A percentile compares a stretch with the other conserved stretches of the same genome.
Evolutionary conservation across 169 alveolate species (phyloP).

Genomic region (Cryptosporidium canis): DNA sequence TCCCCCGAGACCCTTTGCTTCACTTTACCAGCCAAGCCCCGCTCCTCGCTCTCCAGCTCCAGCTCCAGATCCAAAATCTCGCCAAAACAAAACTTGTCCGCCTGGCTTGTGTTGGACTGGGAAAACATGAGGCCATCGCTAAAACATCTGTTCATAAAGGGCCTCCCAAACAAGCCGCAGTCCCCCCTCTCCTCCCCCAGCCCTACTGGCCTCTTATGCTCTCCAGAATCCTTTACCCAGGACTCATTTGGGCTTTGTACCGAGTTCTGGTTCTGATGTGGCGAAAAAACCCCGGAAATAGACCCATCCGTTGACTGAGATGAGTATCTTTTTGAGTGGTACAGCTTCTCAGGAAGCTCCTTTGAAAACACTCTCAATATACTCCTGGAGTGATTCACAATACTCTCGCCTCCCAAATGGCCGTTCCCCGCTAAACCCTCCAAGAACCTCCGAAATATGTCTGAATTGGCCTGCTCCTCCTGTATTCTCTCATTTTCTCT

Average conservation of each 20-base stretch:
- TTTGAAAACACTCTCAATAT: slow-evolving; percentile 27
- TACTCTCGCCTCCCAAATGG: slow-evolving; percentile 39
- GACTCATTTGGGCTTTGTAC: background rate
- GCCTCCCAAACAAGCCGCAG: background rate
- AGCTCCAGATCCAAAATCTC: slow-evolving; percentile 23
- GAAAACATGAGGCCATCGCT: slow-evolving; percentile 30
- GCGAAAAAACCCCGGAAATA: slow-evolving; percentile 18
- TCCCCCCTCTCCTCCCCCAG: background rate
- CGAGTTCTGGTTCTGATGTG: background rate
- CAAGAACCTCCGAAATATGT: slow-evolving; percentile 22
- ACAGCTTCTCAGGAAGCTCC: slow-evolving; percentile 50
- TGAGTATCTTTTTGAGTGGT: slow-evolving; percentile 49
- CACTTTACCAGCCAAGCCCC: background rate
- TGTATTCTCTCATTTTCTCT: background rate
- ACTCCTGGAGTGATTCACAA: slow-evolving; percentile 24
- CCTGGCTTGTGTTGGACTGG: background rate
- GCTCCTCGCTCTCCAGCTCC: background rate
- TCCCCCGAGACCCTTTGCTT: background rate
- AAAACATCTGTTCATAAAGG: slow-evolving; percentile 16
- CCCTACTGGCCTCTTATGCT: background rate
- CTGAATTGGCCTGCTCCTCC: slow-evolving; percentile 4
- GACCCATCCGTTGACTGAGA: slow-evolving; percentile 55
- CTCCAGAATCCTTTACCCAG: background rate
- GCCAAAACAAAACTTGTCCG: background rate
- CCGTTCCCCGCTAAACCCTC: background rate